A percentile compares a stretch with the other conserved stretches of the same genome.
Evolutionary conservation across 306 rosid species (phyloP).

Genomic region (Neltuma alba): DNA sequence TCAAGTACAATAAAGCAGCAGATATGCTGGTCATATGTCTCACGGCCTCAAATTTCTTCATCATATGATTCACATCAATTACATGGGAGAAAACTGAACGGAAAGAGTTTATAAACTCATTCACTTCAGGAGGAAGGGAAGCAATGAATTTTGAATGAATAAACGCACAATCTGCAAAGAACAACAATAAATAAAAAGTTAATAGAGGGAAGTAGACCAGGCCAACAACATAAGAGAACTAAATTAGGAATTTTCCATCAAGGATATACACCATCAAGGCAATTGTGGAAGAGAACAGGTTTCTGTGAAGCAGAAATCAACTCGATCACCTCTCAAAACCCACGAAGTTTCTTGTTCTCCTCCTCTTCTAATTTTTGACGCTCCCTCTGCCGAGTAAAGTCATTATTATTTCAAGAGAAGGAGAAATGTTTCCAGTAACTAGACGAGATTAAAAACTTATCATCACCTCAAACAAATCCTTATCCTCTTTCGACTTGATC

Average conservation of each 20-base stretch:
- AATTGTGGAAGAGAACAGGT: constrained; percentile 89
- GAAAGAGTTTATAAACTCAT: constrained; percentile 65
- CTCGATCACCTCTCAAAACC: constrained; percentile 97
- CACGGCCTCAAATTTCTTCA: constrained; percentile 65
- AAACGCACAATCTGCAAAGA: constrained; percentile 72
- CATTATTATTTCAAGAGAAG: constrained; percentile 19
- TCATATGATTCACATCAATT: constrained; percentile 64
- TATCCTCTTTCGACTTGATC: constrained; percentile 75
- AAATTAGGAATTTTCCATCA: constrained; percentile 37
- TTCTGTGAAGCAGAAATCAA: constrained; percentile 94
- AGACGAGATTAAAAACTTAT: constrained; percentile 10
- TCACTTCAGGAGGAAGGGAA: constrained; percentile 68
- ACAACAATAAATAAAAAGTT: neutral
- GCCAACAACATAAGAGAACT: constrained; percentile 29
- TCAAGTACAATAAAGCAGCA: constrained; percentile 69
- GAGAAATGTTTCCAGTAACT: constrained; percentile 3
- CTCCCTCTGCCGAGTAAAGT: constrained; percentile 57
- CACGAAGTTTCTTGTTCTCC: constrained; percentile 69
- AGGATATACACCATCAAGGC: constrained; percentile 82
- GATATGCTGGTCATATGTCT: constrained; percentile 56
- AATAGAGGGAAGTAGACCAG: constrained; percentile 32
- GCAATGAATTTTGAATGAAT: constrained; percentile 79
- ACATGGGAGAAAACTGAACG: constrained; percentile 59
- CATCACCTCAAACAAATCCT: constrained; percentile 68
- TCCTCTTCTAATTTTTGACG: constrained; percentile 60